Conservation (phyloP, 345 rosid species). For the Lepidium aucheri region DNA sequence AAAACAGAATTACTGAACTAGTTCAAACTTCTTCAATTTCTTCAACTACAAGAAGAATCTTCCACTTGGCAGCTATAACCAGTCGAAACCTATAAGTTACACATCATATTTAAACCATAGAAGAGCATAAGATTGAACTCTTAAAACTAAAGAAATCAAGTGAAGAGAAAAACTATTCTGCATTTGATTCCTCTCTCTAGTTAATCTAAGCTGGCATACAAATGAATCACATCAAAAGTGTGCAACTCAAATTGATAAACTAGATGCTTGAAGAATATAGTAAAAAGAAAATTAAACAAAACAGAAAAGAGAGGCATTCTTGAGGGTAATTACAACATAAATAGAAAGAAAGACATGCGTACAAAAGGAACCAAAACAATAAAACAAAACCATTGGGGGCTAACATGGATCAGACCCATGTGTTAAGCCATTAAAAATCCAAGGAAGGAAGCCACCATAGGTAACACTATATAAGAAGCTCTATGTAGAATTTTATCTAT, state of each 20-base stretch:
- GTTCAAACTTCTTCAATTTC: too few species aligned
- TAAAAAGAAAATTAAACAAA: background rate
- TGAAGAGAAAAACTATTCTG: too few species aligned
- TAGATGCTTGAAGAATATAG: background rate
- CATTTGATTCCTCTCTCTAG: background rate
- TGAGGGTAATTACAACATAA: background rate
- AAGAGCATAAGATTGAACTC: background rate
- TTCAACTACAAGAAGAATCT: background rate
- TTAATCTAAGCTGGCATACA: background rate
- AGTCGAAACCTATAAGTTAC: constrained; percentile 9
- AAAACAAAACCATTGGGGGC: background rate
- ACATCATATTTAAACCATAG: background rate
- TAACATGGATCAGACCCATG: background rate
- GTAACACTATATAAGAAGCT: background rate
- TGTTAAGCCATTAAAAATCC: background rate
- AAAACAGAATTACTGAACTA: too few species aligned
- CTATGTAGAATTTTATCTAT: background rate
- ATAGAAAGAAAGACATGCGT: background rate
- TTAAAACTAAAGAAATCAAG: background rate
- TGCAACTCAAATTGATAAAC: background rate
- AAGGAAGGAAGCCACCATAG: background rate
- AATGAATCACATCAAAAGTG: background rate
- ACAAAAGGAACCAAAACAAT: background rate
- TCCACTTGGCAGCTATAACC: constrained; percentile 4
- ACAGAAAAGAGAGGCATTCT: too few species aligned